Conservation (phyloP, 2,329 filamentous ascomycete genomes). For the Tolypocladium album region DNA sequence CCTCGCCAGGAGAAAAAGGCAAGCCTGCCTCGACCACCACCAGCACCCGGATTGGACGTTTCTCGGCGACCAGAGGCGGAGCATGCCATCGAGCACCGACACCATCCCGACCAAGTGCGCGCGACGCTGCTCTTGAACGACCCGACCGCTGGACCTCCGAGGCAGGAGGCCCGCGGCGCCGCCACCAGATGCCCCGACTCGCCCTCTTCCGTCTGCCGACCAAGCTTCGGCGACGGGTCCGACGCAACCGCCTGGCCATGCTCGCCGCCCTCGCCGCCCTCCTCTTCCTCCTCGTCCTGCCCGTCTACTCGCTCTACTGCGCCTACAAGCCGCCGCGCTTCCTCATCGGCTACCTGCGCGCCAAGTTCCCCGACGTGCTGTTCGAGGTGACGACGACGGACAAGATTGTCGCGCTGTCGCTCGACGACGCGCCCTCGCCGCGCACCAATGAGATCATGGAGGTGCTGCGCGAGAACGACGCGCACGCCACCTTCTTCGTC, state of each 20-base stretch:
- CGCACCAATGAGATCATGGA: conserved; percentile 61
- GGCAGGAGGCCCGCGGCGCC: background rate
- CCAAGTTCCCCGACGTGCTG: conserved; percentile 66
- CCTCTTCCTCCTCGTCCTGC: conserved; percentile 22
- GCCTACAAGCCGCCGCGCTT: conserved; percentile 73
- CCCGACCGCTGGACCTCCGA: background rate
- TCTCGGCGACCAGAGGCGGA: background rate
- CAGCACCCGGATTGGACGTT: too few species aligned
- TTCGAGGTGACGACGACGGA: conserved; percentile 52
- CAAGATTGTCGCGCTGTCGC: conserved; percentile 69
- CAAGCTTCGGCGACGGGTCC: conserved; percentile 45
- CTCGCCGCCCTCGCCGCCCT: conserved; percentile 30
- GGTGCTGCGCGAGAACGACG: conserved; percentile 53
- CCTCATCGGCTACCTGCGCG: conserved; percentile 60
- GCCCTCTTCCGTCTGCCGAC: conserved; percentile 43
- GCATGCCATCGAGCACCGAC: background rate
- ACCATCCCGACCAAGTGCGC: background rate
- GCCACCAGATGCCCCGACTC: conserved; percentile 24
- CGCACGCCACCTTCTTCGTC: conserved; percentile 77
- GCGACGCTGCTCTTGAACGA: background rate
- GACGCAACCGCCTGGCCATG: conserved; percentile 48
- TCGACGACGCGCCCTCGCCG: conserved; percentile 74
- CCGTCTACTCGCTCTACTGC: conserved; percentile 45
- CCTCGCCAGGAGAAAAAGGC: background rate
- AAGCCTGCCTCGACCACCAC: background rate